Percentiles rank a stretch among this genome's conserved stretches.
Conservation (phyloP, 164 flowering plant genomes). For the Malania oleifera region DNA sequence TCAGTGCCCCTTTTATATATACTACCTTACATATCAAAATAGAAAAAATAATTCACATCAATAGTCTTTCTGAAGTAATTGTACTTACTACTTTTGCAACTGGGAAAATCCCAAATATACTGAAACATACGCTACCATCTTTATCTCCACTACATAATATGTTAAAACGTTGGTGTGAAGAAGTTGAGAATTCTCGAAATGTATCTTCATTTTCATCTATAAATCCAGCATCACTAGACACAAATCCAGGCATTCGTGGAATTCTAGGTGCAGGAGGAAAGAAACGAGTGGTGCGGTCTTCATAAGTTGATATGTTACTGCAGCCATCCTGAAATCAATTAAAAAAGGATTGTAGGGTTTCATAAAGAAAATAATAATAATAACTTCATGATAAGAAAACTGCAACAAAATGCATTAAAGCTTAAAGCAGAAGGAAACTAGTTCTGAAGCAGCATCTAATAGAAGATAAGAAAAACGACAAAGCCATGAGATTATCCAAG, state of each 20-base stretch:
- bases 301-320: conserved; percentile 41
- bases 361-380: neutral
- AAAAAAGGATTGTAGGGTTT: conserved; percentile 1
- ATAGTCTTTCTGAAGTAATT: neutral
- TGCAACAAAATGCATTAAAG: neutral
- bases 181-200: conserved; percentile 58
- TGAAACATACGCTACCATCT: conserved; percentile 84
- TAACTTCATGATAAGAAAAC: neutral
- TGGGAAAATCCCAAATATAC: conserved; percentile 91
- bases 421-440: neutral
- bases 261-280: conserved; percentile 91
- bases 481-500: no score
- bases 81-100: conserved; percentile 84
- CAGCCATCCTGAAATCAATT: conserved; percentile 41
- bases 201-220: conserved; percentile 76
- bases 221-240: conserved; percentile 72
- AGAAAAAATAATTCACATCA: neutral
- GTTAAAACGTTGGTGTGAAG: conserved; percentile 72
- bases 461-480: no score
- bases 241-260: conserved; percentile 80
- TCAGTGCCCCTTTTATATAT: no score
- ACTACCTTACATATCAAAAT: no score
- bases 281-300: conserved; percentile 85
- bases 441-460: no score
- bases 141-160: conserved; percentile 86